phyloP scores from a whole-genome alignment of 805 yeast genomes.

The Saccharomyces mikatae region DNA sequence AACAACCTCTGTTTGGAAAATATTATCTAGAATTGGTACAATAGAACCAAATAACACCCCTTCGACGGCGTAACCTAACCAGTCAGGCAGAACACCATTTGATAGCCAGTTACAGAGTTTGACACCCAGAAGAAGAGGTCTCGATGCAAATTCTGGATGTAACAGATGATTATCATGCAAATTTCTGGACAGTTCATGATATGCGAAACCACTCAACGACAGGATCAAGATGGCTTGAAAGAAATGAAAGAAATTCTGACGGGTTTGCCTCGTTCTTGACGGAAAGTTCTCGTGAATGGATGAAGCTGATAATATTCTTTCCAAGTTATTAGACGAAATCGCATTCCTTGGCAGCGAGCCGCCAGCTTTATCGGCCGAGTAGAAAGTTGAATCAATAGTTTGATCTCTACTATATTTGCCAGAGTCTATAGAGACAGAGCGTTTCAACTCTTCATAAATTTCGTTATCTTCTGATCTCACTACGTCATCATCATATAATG shows the following conservation, averaged over 20 bases:
- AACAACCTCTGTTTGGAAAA: conserved; percentile 10
- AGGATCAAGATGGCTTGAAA: conserved; percentile 16
- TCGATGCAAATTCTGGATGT: conserved; percentile 34
- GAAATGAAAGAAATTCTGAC: not conserved
- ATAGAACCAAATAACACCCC: conserved; percentile 53
- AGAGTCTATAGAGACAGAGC: conserved; percentile 4
- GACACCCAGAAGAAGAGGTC: conserved; percentile 35
- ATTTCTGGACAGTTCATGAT: conserved; percentile 45
- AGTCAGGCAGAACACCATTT: conserved; percentile 17
- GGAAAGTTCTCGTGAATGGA: not conserved
- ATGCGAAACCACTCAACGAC: conserved; percentile 43
- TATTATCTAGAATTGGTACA: conserved; percentile 37
- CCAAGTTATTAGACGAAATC: not conserved
- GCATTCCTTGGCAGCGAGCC: not conserved
- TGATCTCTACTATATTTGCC: not conserved
- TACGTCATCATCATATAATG: conserved; percentile 40
- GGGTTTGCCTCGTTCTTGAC: not conserved
- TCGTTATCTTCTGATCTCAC: conserved; percentile 26
- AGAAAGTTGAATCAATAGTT: not conserved
- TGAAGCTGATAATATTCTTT: not conserved
- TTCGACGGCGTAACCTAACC: conserved; percentile 36
- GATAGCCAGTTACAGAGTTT: conserved; percentile 18
- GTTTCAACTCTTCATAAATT: conserved; percentile 28
- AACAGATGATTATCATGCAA: conserved; percentile 45
- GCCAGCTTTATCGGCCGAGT: not conserved